Evolutionary conservation across 2,329 filamentous ascomycete genomes (phyloP), one percentile per base, ranked within the genome.

Genomic region (Exophiala phaeomuriformis): DNA sequence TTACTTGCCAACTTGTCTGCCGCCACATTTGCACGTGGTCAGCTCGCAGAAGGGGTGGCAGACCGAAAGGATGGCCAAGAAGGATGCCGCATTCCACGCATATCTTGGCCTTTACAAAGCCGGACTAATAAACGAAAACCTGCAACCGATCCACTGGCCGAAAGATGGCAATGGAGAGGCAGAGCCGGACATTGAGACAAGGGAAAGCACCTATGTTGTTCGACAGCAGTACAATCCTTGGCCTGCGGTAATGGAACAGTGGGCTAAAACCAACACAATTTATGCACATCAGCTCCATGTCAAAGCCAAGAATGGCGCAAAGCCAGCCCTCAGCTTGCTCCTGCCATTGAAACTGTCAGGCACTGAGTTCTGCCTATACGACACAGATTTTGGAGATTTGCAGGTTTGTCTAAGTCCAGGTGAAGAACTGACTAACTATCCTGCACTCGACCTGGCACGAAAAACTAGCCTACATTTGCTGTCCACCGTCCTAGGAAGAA

Each of bases 11-110:
- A 75, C 78, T 3, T 84, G 80, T 3, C 72, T 97, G 0, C 78
- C 86, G n/a, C 71, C 76, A 3, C 67, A 76, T 8, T 68, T 89
- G 6, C 80, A 86, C 10, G 71, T 68, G 37, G 74, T 78, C 0
- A 63, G 69, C 27, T 80, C 84, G 48, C 66, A 67, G 30, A 58
- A 66, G 35, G 58, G 67, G n/a, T 96, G 90, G 90, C 68, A 61
- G 7, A 86, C 83, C 0, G 84, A 93, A 63, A 79, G 76, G 53
- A 82, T 81, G 61, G 89, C 90, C 0, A 82, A 76, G 61, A 88
- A 86, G 64, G 91, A 96, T 67, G 88, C 85, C 1, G 86, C 88
- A 0, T 93, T 95, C 57, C 80, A 88, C 64, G 87, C 90, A 1
- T 95, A 90, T 64, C 70, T 80, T 27, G 75, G 75, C 3, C 74